phyloP scores from a whole-genome alignment of 495 filamentous ascomycete species.

The Neurospora sp. region DNA sequence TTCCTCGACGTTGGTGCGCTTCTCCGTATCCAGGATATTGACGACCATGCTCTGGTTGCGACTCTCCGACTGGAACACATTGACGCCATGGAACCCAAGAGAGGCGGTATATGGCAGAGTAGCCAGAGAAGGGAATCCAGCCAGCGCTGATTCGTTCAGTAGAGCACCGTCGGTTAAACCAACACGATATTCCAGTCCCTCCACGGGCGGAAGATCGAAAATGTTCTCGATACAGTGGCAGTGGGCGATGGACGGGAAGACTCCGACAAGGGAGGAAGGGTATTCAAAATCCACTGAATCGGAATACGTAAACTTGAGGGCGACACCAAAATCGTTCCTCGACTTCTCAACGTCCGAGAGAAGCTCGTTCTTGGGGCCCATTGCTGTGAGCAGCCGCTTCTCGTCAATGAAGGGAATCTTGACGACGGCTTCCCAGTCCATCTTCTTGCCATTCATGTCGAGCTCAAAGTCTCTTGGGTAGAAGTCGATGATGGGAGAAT shows the following conservation, averaged over 20 bases:
- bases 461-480: slow-evolving; percentile 96
- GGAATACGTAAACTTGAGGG: slow-evolving; percentile 85
- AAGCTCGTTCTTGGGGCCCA: slow-evolving; percentile 70
- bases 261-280: slow-evolving; percentile 73
- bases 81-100: slow-evolving; percentile 84
- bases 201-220: slow-evolving; percentile 86
- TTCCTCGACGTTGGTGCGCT: slow-evolving; percentile 54
- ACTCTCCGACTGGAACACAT: slow-evolving; percentile 94
- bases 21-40: slow-evolving; percentile 65
- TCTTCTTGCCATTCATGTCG: slow-evolving; percentile 99
- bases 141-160: slow-evolving; percentile 68
- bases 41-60: slow-evolving; percentile 95
- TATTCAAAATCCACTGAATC: slow-evolving; percentile 68
- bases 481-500: slow-evolving; percentile 97
- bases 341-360: slow-evolving; percentile 66
- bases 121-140: slow-evolving; percentile 86
- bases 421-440: slow-evolving; percentile 99
- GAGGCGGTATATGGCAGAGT: slow-evolving; percentile 69
- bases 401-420: slow-evolving; percentile 99
- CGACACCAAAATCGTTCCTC: slow-evolving; percentile 84
- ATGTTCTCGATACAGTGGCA: slow-evolving; percentile 92
- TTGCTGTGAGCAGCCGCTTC: slow-evolving; percentile 67
- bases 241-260: slow-evolving; percentile 81
- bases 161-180: slow-evolving; percentile 84
- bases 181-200: slow-evolving; percentile 76